Conservation (phyloP, 2,329 filamentous ascomycete species). For the Colletotrichum theobromicola region DNA sequence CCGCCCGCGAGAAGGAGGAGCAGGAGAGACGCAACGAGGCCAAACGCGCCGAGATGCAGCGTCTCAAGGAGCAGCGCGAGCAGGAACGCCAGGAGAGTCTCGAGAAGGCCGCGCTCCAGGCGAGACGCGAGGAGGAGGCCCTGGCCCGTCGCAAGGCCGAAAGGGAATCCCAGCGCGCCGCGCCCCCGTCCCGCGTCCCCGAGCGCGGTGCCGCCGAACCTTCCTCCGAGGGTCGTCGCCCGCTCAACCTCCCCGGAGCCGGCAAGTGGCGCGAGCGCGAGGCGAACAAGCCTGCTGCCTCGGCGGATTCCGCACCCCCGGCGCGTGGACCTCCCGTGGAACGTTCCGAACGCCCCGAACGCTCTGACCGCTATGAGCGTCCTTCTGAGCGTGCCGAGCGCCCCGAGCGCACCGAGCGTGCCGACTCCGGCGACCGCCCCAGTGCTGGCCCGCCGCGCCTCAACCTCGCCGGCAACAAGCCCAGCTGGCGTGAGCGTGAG, state of each 20-base stretch:
- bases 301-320: slow-evolving; percentile 36
- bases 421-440: slow-evolving; percentile 49
- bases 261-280: slow-evolving; percentile 51
- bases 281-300: slow-evolving; percentile 30
- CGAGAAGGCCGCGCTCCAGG: slow-evolving; percentile 73
- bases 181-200: slow-evolving; percentile 45
- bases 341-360: background rate
- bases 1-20: slow-evolving; percentile 83
- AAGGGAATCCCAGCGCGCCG: slow-evolving; percentile 55
- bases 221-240: slow-evolving; percentile 25
- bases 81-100: slow-evolving; percentile 71
- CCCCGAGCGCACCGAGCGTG: slow-evolving; percentile 8
- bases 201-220: slow-evolving; percentile 40
- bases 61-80: slow-evolving; percentile 69
- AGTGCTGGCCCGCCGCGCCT: slow-evolving; percentile 62
- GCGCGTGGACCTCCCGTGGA: slow-evolving; percentile 24
- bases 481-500: slow-evolving; percentile 78
- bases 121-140: slow-evolving; percentile 86
- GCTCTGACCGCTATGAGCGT: slow-evolving; percentile 17
- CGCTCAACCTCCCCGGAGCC: slow-evolving; percentile 34
- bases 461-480: slow-evolving; percentile 63
- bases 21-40: slow-evolving; percentile 81
- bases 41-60: slow-evolving; percentile 73
- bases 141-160: slow-evolving; percentile 74
- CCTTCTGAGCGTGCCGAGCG: slow-evolving; percentile 32